Evolutionary conservation across 805 yeast genomes (phyloP).

Genomic region (Lipomyces sp.): DNA sequence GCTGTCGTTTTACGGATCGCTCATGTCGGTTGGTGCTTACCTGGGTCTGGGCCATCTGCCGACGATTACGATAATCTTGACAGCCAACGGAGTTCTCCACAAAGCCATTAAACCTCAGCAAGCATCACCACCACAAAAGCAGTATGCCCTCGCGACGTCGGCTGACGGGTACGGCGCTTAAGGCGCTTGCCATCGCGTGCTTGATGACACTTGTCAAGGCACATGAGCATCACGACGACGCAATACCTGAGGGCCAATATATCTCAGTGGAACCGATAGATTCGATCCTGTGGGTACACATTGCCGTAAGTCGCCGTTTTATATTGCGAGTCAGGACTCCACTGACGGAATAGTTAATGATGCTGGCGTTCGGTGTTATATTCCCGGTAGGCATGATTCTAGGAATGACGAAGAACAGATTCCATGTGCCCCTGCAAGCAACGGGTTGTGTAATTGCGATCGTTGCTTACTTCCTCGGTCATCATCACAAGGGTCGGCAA

Average conservation of each 20-base stretch:
- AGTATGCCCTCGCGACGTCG: background rate
- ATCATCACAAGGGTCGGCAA: slow-evolving; percentile 47
- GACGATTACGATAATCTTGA: too few species aligned
- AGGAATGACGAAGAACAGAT: slow-evolving; percentile 47
- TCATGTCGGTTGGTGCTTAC: too few species aligned
- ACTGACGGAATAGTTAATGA: slow-evolving; percentile 39
- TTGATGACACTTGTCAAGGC: slow-evolving; percentile 14
- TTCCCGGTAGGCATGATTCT: slow-evolving; percentile 50
- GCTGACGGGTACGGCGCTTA: background rate
- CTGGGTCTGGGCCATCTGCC: too few species aligned
- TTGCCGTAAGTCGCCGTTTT: slow-evolving; percentile 34
- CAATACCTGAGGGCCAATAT: slow-evolving; percentile 39
- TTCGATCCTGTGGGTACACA: slow-evolving; percentile 43
- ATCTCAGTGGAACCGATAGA: slow-evolving; percentile 40
- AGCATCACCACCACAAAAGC: background rate
- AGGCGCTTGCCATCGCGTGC: background rate
- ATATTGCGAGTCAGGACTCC: background rate
- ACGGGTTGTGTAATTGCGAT: slow-evolving; percentile 46
- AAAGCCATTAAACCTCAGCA: too few species aligned
- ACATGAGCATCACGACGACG: slow-evolving; percentile 39
- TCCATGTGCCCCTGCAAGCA: slow-evolving; percentile 48
- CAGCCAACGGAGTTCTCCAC: too few species aligned
- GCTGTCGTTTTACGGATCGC: background rate
- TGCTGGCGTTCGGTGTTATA: slow-evolving; percentile 48
- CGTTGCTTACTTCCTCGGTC: slow-evolving; percentile 50